Conservation (phyloP, 306 rosid species). For the Medicago lupulina region DNA sequence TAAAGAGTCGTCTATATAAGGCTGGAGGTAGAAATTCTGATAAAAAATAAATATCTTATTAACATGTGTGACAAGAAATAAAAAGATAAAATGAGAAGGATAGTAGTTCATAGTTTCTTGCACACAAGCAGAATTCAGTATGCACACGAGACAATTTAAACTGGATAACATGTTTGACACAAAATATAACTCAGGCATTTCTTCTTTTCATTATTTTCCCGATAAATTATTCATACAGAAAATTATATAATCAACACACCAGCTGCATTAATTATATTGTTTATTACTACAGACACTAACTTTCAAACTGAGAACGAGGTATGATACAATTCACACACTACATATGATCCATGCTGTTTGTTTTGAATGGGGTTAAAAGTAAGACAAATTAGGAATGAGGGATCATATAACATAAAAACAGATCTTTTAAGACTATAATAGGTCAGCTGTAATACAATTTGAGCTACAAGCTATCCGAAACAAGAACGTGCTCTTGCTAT, state of each 20-base stretch:
- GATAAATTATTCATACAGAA: constrained; percentile 33
- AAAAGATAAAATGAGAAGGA: no score
- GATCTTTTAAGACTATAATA: constrained; percentile 56
- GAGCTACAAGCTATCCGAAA: constrained; percentile 67
- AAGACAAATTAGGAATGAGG: constrained; percentile 49
- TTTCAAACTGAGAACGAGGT: constrained; percentile 42
- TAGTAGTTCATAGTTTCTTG: no score
- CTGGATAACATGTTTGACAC: background rate
- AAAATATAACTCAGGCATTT: constrained; percentile 18
- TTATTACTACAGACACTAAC: constrained; percentile 49
- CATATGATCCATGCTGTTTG: constrained; percentile 53
- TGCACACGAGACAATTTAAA: no score
- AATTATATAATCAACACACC: constrained; percentile 25
- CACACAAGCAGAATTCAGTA: no score
- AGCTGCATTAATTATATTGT: constrained; percentile 45
- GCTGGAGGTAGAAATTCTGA: no score
- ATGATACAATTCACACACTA: constrained; percentile 52
- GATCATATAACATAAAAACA: constrained; percentile 52
- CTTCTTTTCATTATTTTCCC: constrained; percentile 32
- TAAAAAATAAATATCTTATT: no score
- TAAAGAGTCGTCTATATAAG: no score
- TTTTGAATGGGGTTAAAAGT: constrained; percentile 37
- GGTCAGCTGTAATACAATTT: constrained; percentile 46
- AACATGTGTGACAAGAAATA: no score
- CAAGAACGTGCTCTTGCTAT: constrained; percentile 62